Percentiles rank a stretch among this genome's conserved stretches.
These are phyloP conservation scores for Scorias spongiosa DNA, from an alignment of 2,329 filamentous ascomycete species.

Conservation along the genomic window DNA sequence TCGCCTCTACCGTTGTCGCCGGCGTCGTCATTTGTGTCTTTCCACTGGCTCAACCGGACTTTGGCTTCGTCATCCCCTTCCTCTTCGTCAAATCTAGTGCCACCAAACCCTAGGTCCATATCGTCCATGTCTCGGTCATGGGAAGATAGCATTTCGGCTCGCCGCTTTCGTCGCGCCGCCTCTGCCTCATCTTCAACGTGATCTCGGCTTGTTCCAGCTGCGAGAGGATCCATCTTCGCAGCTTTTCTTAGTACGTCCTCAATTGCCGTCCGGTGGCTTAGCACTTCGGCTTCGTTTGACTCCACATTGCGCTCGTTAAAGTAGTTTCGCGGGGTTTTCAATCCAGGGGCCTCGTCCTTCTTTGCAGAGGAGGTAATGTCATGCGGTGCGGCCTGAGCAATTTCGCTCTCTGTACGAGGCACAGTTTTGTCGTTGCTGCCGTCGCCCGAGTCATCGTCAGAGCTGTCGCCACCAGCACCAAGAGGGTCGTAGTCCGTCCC, in stretches of 20 bases:
- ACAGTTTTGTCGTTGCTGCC: slow-evolving; percentile 17
- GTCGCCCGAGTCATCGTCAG: slow-evolving; percentile 22
- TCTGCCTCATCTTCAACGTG: slow-evolving; percentile 31
- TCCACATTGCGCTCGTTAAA: slow-evolving; percentile 16
- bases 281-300: slow-evolving; percentile 5
- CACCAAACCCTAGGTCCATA: slow-evolving; percentile 88
- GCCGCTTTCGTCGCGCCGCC: slow-evolving; percentile 49
- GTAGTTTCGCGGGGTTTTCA: slow-evolving; percentile 17
- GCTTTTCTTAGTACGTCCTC: slow-evolving; percentile 54
- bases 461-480: slow-evolving; percentile 29
- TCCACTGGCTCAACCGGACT: slow-evolving; percentile 54
- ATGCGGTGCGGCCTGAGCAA: slow-evolving; percentile 1
- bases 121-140: slow-evolving; percentile 72
- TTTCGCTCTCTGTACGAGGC: not conserved
- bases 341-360: not conserved
- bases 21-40: slow-evolving; percentile 34
- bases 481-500: slow-evolving; percentile 47
- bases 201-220: slow-evolving; percentile 27
- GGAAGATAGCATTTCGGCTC: slow-evolving; percentile 51
- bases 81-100: slow-evolving; percentile 72
- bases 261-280: slow-evolving; percentile 16
- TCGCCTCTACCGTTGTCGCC: slow-evolving; percentile 37
- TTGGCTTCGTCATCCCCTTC: slow-evolving; percentile 47
- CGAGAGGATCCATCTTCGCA: slow-evolving; percentile 31
- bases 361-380: not conserved